Percentiles rank a stretch among this genome's conserved stretches.
These are phyloP conservation scores for Entomortierella chlamydospora DNA, from an alignment of 192 early-diverging fungal species.

Conservation along the genomic window DNA sequence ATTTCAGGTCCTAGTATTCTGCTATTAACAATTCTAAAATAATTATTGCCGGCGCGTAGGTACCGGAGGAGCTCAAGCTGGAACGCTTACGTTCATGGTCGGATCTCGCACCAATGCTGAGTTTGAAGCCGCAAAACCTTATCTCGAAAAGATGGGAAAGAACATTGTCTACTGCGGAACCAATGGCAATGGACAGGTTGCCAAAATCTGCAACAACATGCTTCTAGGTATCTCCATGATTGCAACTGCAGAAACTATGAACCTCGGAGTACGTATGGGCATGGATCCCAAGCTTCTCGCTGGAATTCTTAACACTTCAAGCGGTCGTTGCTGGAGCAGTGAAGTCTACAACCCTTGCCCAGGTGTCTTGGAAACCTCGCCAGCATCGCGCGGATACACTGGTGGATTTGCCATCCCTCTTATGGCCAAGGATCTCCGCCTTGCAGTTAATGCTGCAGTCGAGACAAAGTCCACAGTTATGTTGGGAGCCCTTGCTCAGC, in stretches of 20 bases:
- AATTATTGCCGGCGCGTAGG: too few species aligned
- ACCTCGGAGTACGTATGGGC: conserved; percentile 87
- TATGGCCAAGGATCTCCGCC: conserved; percentile 94
- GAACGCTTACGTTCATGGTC: conserved; percentile 97
- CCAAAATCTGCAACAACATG: conserved; percentile 99
- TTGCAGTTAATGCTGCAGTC: conserved; percentile 89
- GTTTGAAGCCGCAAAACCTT: conserved; percentile 73
- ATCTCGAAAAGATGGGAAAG: conserved; percentile 84
- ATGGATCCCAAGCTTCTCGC: conserved; percentile 89
- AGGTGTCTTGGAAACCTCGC: conserved; percentile 81
- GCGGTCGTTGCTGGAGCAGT: conserved; percentile 92
- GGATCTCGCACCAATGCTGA: conserved; percentile 70
- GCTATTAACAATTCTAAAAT: too few species aligned
- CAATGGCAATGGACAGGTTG: conserved; percentile 88
- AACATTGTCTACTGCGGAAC: conserved; percentile 89
- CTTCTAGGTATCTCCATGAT: conserved; percentile 95
- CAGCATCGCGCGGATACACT: conserved; percentile 81
- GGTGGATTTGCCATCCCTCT: conserved; percentile 92
- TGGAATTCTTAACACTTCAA: conserved; percentile 88
- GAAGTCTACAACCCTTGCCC: conserved; percentile 94
- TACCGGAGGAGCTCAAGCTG: conserved; percentile 86
- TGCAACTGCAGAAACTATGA: conserved; percentile 92
- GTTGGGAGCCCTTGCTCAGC: conserved; percentile 80
- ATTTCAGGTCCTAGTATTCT: too few species aligned
- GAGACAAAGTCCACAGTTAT: conserved; percentile 74